Evolutionary conservation across 2,329 filamentous ascomycete genomes (phyloP).

Genomic region (Pseudogymnoascus sp.): DNA sequence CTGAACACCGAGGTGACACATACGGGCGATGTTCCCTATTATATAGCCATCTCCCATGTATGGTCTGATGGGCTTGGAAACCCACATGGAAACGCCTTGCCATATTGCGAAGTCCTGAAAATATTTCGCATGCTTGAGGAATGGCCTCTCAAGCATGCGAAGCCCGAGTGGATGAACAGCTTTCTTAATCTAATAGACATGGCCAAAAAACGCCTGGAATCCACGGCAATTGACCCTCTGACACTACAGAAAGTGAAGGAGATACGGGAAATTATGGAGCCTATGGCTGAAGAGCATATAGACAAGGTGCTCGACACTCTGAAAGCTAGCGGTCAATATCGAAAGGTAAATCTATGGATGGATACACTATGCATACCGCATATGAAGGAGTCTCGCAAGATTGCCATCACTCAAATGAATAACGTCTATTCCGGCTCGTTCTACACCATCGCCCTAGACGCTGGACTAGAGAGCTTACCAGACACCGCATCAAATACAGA

Average conservation of each 20-base stretch:
- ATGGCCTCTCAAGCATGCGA: not conserved
- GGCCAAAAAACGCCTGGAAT: not conserved
- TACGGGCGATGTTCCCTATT: not conserved
- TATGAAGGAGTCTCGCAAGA: not conserved
- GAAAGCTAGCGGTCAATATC: not conserved
- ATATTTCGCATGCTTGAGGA: constrained; percentile 1
- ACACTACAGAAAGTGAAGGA: not conserved
- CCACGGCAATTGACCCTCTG: not conserved
- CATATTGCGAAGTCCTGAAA: constrained; percentile 14
- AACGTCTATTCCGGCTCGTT: not conserved
- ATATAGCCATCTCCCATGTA: constrained; percentile 20
- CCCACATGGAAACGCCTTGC: constrained; percentile 14
- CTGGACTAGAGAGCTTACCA: not conserved
- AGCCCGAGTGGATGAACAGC: constrained; percentile 1
- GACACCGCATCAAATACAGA: not conserved
- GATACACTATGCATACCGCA: not conserved
- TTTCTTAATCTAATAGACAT: not conserved
- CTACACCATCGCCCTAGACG: constrained; percentile 12
- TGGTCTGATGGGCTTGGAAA: constrained; percentile 21
- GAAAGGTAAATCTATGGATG: constrained; percentile 3
- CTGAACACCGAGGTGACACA: not conserved
- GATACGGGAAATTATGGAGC: not conserved
- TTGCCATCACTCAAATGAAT: constrained; percentile 9
- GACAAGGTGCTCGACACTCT: not conserved
- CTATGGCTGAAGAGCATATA: not conserved